These are phyloP conservation scores for Nasturtium officinale DNA, from an alignment of 345 rosid genomes.

Conservation along the genomic window DNA sequence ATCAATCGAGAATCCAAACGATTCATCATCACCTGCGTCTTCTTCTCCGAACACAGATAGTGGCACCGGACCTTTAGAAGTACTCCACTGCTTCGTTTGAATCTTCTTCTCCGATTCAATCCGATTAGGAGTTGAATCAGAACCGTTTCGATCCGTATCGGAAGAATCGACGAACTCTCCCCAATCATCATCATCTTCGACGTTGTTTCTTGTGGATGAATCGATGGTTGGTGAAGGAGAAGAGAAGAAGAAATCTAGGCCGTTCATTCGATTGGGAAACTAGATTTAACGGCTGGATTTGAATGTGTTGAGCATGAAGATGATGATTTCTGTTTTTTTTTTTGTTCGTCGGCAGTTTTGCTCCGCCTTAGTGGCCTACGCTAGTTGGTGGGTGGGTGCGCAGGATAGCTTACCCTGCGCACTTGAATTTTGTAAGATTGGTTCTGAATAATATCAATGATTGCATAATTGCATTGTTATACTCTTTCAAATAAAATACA, in stretches of 20 bases:
- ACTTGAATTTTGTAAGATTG: conserved; percentile 28
- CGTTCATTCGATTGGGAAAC: conserved; percentile 41
- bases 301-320: not conserved
- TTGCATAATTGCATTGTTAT: not conserved
- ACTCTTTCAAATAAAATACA: not conserved
- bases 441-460: not conserved
- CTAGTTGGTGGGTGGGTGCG: conserved; percentile 41
- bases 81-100: conserved; percentile 45
- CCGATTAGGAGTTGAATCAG: conserved; percentile 42
- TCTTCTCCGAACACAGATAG: conserved; percentile 82
- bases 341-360: conserved; percentile 14
- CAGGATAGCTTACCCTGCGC: conserved; percentile 42
- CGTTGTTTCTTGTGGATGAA: conserved; percentile 6
- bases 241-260: conserved; percentile 43
- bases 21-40: conserved; percentile 38
- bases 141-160: conserved; percentile 14
- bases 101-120: conserved; percentile 37
- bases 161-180: conserved; percentile 66
- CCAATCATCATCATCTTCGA: conserved; percentile 78
- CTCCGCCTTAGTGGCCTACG: conserved; percentile 22
- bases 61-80: conserved; percentile 70
- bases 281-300: conserved; percentile 23
- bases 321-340: not conserved
- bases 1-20: conserved; percentile 39
- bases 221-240: conserved; percentile 26